Conservation (phyloP, 345 rosid species). For the Salix purpurea region DNA sequence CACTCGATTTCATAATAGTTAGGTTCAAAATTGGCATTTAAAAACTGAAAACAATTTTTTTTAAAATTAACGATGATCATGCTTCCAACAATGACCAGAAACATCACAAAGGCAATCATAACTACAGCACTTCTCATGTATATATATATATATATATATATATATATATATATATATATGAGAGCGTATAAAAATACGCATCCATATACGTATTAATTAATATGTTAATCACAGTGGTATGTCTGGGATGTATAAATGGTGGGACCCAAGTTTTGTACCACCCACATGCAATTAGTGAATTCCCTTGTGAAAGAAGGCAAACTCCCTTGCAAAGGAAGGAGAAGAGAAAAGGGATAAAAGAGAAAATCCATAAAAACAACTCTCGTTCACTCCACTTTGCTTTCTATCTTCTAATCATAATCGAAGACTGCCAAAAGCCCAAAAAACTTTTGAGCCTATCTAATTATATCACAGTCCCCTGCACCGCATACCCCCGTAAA, state of each 20-base stretch:
- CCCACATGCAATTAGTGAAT: constrained; percentile 26
- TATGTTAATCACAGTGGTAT: background rate
- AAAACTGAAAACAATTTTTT: too few species aligned
- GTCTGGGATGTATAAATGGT: background rate
- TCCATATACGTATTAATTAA: background rate
- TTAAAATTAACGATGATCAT: too few species aligned
- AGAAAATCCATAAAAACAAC: constrained; percentile 4
- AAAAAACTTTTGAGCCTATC: background rate
- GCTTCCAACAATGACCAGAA: too few species aligned
- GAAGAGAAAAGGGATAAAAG: background rate
- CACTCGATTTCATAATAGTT: too few species aligned
- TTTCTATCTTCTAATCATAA: background rate
- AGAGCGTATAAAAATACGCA: too few species aligned
- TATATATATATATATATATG: too few species aligned
- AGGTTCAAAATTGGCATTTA: too few species aligned
- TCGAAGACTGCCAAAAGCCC: background rate
- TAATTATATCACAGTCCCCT: constrained; percentile 4
- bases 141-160: too few species aligned
- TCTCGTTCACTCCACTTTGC: constrained; percentile 19
- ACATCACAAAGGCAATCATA: too few species aligned
- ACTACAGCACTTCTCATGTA: too few species aligned
- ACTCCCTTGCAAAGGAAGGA: background rate
- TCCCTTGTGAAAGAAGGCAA: constrained; percentile 18
- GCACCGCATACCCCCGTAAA: constrained; percentile 17
- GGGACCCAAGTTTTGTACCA: constrained; percentile 23